Base-by-base conservation (phyloP, 352 stramenopile genomes). In the Globisporangium abappressorium region DNA sequence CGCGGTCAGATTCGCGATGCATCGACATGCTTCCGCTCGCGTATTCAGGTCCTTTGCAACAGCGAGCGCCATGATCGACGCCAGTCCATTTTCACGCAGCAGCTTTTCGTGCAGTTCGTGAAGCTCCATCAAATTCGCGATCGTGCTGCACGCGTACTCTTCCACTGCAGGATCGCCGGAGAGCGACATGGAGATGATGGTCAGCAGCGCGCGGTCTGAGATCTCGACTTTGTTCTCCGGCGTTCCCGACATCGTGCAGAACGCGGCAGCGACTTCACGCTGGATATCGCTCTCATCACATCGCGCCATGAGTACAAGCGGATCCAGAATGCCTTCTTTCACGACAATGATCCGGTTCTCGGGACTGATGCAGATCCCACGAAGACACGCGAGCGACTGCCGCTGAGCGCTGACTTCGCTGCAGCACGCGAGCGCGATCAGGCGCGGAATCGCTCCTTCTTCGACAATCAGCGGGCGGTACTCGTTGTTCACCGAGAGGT, bases 171-270 rank as follows among this genome's bases (percentile, higher is more conserved):
- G 74, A 71, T 99, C 96, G 5, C 92, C 95, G 20, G 89, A 97
- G 3, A 99, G 80, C 41, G 97, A 91, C 76, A 98, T 90, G 20
- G 88, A 94, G 46, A 99, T 97, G 65, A 99, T 96, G 7, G 97
- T 99, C 11, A 97, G 94, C 51, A 99, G 84, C 24, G 92, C 85
- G 61, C 96, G 85, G 69, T 98, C 92, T 15, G 91, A 94, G 49
- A 98, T 98, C 74, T 98, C 94, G 34, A 97, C 83, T 75, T 99
- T 99, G 78, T 98, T 99, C 74, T 98, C 96, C 6, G 91, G 86
- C n/a, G 97, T 95, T 26, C 82, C 95, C 18, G 94, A 98, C 9
- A 99, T 79, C 43, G 87, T 97, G 70, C 98, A 99, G 51, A 99
- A 91, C 5, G 94, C 90, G 6, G 92, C 90, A 5, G 95, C 89